Evolutionary conservation across 805 yeast genomes (phyloP), one percentile per base, ranked within the genome.

Genomic region (Sugiyamaella marilandica): DNA sequence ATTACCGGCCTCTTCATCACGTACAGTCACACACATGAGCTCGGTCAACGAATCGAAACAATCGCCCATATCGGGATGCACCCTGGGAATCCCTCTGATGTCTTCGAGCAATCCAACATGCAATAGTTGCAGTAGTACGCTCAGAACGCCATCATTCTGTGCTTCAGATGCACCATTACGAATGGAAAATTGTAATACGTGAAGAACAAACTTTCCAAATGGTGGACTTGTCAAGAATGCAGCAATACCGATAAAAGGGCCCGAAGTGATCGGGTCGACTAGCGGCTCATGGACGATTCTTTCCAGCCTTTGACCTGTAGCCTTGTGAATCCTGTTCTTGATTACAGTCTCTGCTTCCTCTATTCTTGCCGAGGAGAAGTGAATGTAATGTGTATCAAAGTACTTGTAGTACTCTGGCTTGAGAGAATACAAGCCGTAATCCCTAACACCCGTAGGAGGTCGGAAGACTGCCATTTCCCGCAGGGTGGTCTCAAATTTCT

Each of bases 321-420:
- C 62, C 51, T 74, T 70, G 39, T 57, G 56, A 39, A 77, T 66
- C 26, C 77, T 65, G 33, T 77, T 79, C 59, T 83, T 82, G 31
- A 87, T 69, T 3, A 81, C 69, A 44, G 76, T 77, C 52, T 86
- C 84, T 5, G 95, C 92, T 55, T 89, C 97, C 51, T 89, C 97
- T 51, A 92, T 79, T 50, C 82, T 83, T 59, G 89, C 89, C 0
- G 92, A 71, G 0, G 85, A 74, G 60, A 85, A 85, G 60, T 89
- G 90, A 54, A 87, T 75, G 64, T 84, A 92, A 62, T 81, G 91
- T 0, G 97, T 96, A 65, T 92, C 94, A 41, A 91, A 78, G 26
- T 76, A 70, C 1, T 71, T 73, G 51, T 70, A 74, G 29, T 71
- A 70, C 47, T 81, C 76, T 2, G 78, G 75, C 62, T 86, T 89